phyloP scores from a whole-genome alignment of 257 asterid species.

The Paraleonurus japonicus region DNA sequence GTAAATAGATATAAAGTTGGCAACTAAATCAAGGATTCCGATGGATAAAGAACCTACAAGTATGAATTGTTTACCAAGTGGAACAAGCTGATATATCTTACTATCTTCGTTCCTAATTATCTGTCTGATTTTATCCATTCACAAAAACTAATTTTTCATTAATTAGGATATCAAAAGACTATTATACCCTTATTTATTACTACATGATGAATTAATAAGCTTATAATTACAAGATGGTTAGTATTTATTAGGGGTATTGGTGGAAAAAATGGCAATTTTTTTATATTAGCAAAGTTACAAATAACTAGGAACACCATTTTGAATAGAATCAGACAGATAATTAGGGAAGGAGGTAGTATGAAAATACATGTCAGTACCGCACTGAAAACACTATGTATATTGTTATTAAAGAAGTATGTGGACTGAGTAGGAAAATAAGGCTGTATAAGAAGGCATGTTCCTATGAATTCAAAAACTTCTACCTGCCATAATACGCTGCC shows the following conservation, averaged over 20 bases:
- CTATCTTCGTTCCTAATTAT: no score
- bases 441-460: conserved; percentile 9
- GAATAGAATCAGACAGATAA: no score
- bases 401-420: conserved; percentile 6
- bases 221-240: no score
- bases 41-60: neutral
- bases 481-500: conserved; percentile 97
- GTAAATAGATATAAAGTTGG: conserved; percentile 2
- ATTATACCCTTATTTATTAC: no score
- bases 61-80: neutral
- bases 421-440: neutral
- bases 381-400: neutral
- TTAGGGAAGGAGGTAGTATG: neutral
- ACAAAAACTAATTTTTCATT: no score
- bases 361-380: neutral
- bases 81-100: neutral
- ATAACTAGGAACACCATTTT: no score
- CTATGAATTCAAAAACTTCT: neutral
- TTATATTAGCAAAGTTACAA: no score
- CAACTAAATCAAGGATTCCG: conserved; percentile 20
- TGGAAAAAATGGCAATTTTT: no score
- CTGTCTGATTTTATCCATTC: no score
- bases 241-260: no score
- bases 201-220: no score
- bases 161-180: no score